Conservation (phyloP, 2,329 filamentous ascomycete genomes). For the Monosporascus sp. region DNA sequence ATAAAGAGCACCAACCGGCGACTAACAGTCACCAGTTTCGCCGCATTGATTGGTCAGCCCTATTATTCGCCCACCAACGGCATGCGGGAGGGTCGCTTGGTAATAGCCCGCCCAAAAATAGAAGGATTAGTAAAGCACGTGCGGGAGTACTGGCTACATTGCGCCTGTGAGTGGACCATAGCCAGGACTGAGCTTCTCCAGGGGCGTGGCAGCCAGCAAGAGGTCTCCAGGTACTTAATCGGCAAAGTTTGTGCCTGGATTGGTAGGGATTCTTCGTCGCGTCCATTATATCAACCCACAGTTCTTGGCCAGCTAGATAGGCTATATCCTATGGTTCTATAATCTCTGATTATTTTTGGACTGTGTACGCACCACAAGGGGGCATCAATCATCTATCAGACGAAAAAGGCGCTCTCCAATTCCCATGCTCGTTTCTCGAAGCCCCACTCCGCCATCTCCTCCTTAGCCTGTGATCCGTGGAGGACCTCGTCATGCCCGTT, state of each 20-base stretch:
- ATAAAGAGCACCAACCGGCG: neutral
- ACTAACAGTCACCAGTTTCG: neutral
- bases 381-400: neutral
- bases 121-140: conserved; percentile 18
- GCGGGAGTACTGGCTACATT: neutral
- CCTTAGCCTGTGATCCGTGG: neutral
- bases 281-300: neutral
- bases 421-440: neutral
- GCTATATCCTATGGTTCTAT: neutral
- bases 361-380: too few species aligned
- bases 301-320: neutral
- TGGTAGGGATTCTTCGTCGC: neutral
- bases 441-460: neutral
- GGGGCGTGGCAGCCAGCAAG: neutral
- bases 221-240: too few species aligned
- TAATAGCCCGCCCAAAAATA: conserved; percentile 23
- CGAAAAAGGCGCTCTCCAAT: neutral
- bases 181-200: neutral
- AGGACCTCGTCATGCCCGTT: neutral
- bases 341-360: neutral
- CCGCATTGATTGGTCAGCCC: conserved; percentile 17
- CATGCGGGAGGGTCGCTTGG: conserved; percentile 13
- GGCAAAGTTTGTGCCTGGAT: neutral
- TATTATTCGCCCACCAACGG: conserved; percentile 16
- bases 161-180: neutral